Conservation (phyloP, 2,329 filamentous ascomycete genomes). For the Simplicillium aogashimaense region DNA sequence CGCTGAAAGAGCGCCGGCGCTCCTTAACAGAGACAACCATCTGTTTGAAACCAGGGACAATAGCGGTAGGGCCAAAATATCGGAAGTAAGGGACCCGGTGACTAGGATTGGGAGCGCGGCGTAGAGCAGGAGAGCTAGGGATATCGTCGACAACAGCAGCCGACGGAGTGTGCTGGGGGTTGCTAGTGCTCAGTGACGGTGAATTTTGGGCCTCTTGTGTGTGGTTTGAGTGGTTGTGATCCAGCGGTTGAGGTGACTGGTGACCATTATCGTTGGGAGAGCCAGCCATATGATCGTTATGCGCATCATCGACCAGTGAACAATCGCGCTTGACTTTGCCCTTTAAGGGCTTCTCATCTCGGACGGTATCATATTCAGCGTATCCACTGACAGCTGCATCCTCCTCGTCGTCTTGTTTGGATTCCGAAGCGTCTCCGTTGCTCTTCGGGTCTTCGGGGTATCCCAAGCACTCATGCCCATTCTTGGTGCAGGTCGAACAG, state of each 20-base stretch:
- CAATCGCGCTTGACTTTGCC: background rate
- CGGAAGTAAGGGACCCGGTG: slow-evolving; percentile 78
- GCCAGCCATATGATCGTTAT: background rate
- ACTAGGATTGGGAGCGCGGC: slow-evolving; percentile 35
- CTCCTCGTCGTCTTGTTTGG: slow-evolving; percentile 16
- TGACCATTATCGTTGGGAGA: background rate
- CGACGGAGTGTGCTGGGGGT: slow-evolving; percentile 5
- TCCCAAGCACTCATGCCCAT: slow-evolving; percentile 59
- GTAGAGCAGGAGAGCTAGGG: slow-evolving; percentile 31
- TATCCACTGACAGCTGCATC: slow-evolving; percentile 24
- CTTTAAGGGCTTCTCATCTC: background rate
- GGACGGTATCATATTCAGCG: slow-evolving; percentile 18
- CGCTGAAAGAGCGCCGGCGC: slow-evolving; percentile 46
- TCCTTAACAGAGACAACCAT: slow-evolving; percentile 75
- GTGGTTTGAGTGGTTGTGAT: slow-evolving; percentile 6
- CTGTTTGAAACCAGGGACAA: slow-evolving; percentile 85
- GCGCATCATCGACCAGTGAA: background rate
- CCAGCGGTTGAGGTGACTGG: slow-evolving; percentile 5
- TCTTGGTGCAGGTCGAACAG: slow-evolving; percentile 64
- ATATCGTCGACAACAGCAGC: slow-evolving; percentile 15
- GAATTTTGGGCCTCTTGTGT: slow-evolving; percentile 1
- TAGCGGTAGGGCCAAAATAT: slow-evolving; percentile 85
- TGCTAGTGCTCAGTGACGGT: slow-evolving; percentile 1
- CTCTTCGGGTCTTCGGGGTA: slow-evolving; percentile 48
- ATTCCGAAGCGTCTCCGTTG: slow-evolving; percentile 17